Percentiles rank a stretch among this genome's conserved stretches.
Evolutionary conservation across 306 rosid genomes (phyloP).

Genomic region (Argentina anserina): DNA sequence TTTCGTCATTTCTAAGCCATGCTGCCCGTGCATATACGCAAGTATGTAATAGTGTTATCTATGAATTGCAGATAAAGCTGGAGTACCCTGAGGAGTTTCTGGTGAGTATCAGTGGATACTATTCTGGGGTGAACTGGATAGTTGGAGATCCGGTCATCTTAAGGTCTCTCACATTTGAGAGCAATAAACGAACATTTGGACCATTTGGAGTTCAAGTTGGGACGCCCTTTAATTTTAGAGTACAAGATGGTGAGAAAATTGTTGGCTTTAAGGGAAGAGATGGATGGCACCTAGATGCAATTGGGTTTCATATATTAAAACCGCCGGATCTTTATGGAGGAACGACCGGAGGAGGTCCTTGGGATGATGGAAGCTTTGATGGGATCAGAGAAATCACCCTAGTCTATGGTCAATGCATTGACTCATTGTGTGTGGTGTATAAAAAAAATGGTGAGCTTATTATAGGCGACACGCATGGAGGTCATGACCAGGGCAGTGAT

Average conservation of each 20-base stretch:
- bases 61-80: slow-evolving; percentile 41
- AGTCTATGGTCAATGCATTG: not conserved
- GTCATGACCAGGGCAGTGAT: not conserved
- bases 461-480: not conserved
- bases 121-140: slow-evolving; percentile 20
- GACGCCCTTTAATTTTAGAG: slow-evolving; percentile 47
- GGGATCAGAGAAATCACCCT: not conserved
- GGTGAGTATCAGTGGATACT: slow-evolving; percentile 45
- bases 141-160: slow-evolving; percentile 30
- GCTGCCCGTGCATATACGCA: not conserved
- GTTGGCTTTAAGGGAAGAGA: not conserved
- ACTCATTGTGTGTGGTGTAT: not conserved
- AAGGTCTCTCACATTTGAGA: slow-evolving; percentile 47
- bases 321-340: not conserved
- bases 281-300: slow-evolving; percentile 49
- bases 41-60: not conserved
- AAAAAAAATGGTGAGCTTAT: not conserved
- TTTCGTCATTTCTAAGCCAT: not conserved
- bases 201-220: slow-evolving; percentile 59
- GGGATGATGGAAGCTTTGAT: not conserved
- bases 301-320: slow-evolving; percentile 35
- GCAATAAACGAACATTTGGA: slow-evolving; percentile 47
- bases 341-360: not conserved
- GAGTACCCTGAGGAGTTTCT: slow-evolving; percentile 52
- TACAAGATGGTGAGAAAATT: slow-evolving; percentile 34